Evolutionary conservation across 2,329 filamentous ascomycete species (phyloP).

Genomic region (Phaeomoniella chlamydospora): DNA sequence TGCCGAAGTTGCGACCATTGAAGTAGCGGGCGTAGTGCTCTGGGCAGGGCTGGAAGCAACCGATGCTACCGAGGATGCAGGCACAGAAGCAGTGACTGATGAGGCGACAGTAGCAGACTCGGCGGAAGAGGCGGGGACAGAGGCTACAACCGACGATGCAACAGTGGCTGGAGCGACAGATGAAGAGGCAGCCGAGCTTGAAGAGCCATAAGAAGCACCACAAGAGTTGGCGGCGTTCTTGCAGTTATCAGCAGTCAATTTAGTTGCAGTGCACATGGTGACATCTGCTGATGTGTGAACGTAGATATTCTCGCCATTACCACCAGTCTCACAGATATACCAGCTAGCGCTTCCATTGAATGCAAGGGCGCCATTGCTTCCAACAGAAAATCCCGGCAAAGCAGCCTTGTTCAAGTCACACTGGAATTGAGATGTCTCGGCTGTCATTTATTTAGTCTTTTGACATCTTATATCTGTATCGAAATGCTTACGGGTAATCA

Average conservation of each 20-base stretch:
- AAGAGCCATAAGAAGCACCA: background rate
- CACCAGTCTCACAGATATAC: constrained; percentile 43
- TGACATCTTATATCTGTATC: constrained; percentile 8
- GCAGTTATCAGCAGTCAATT: constrained; percentile 22
- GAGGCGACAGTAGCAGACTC: background rate
- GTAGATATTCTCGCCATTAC: constrained; percentile 24
- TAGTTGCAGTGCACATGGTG: constrained; percentile 18
- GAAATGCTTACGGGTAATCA: constrained; percentile 39
- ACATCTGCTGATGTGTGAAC: constrained; percentile 17
- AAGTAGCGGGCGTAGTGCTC: background rate
- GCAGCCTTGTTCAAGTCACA: constrained; percentile 41
- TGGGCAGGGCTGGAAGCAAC: background rate
- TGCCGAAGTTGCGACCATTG: background rate
- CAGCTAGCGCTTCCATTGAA: constrained; percentile 43
- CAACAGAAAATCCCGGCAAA: constrained; percentile 41
- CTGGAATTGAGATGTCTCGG: constrained; percentile 44
- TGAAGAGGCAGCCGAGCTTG: background rate
- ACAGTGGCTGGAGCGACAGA: background rate
- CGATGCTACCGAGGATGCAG: background rate
- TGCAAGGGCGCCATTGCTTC: constrained; percentile 35
- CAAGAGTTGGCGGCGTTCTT: constrained; percentile 5
- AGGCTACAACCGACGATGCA: background rate
- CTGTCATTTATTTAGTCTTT: too few relatives aligned
- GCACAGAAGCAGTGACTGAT: background rate
- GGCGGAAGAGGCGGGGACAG: background rate